Evolutionary conservation across 1,284 basidiomycete species (phyloP).

Genomic region (Hymenochaete sp.): DNA sequence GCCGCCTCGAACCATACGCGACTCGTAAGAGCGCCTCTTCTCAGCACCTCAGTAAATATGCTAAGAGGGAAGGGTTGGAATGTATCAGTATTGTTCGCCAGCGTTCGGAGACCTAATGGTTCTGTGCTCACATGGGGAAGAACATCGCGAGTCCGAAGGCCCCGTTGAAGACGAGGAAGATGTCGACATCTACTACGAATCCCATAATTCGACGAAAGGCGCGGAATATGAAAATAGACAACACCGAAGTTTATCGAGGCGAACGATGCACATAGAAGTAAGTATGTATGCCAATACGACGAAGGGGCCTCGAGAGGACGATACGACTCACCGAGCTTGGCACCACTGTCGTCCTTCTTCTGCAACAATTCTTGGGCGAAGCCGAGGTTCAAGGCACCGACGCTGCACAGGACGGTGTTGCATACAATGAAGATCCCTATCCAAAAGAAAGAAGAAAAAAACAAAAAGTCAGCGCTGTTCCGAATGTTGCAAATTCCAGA

Average conservation of each 20-base stretch:
- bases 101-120: background rate
- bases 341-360: too few relatives aligned
- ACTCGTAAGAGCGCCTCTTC: conserved; percentile 41
- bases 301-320: too few relatives aligned
- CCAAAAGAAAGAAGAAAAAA: conserved; percentile 2
- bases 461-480: conserved; percentile 3
- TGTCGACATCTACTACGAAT: conserved; percentile 35
- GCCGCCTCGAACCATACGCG: conserved; percentile 63
- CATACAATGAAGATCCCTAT: conserved; percentile 54
- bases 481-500: conserved; percentile 1
- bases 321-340: too few relatives aligned
- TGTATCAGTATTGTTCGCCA: background rate
- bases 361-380: conserved; percentile 35
- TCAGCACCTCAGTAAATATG: conserved; percentile 51
- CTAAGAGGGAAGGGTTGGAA: conserved; percentile 28
- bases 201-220: background rate
- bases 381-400: conserved; percentile 62
- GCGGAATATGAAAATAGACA: background rate
- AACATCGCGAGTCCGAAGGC: conserved; percentile 48
- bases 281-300: too few relatives aligned
- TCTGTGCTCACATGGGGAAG: conserved; percentile 55
- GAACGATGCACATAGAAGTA: too few relatives aligned
- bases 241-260: conserved; percentile 28
- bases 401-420: conserved; percentile 56
- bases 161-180: conserved; percentile 56